Base-by-base conservation (phyloP, 2,329 filamentous ascomycete species). In the Botrytis tulipae region DNA sequence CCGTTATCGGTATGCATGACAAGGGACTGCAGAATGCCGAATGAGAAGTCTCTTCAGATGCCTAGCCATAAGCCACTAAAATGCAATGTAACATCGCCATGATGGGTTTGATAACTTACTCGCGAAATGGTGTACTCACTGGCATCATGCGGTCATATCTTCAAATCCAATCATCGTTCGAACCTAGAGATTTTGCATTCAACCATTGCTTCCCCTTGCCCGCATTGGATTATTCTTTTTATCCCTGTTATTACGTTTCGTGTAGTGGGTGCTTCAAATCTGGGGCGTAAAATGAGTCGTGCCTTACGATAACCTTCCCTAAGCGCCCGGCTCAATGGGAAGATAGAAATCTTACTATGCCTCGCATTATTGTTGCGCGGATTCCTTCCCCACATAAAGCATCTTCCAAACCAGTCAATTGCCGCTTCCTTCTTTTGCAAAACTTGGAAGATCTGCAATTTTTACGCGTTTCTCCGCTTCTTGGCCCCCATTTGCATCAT, bases 271-370 rank as follows among this genome's bases (percentile, higher is more conserved):
- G 66, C 66, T 72, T 68, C 70, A 63, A 73, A 74, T 75, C 76
- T 75, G 76, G 62, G 32, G 44, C 37, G 67, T 46, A 68, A 74
- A 71, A 73, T 16, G 65, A 67, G 76, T 74, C 73, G 71, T 78
- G 76, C 80, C 80, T 77, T 80, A 80, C 78, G 76, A 76, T 75
- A 75, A 77, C 78, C 74, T 76, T 77, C 76, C 79, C 77, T 81
- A 81, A 78, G 80, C 80, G 80, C 80, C 79, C 79, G 79, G 79
- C 77, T 76, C 73, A 77, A 77, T 78, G 76, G 51, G 60, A 68
- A 72, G 76, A 75, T 68, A 75, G 74, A 70, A 74, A 70, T 69
- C 74, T 74, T 77, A 75, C 74, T 74, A 73, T 75, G 74, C 76
- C 75, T 80, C 77, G 78, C 78, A 74, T 78, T 76, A 77, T 76